Base-by-base conservation (phyloP, 169 alveolate species). In the Eimeria acervulina region DNA sequence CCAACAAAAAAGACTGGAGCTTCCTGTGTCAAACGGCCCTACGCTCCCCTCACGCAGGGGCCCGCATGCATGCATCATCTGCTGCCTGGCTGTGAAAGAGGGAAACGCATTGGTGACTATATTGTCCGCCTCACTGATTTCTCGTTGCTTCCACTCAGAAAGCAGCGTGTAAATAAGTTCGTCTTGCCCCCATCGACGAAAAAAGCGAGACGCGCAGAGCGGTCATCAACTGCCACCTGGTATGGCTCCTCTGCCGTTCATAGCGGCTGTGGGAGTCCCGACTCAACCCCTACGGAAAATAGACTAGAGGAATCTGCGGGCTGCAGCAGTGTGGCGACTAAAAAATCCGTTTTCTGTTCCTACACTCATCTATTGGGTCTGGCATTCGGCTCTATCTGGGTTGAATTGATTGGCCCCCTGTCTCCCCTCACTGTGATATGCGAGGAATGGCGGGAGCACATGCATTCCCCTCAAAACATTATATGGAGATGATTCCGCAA, bases 311-410 rank as follows among this genome's bases (percentile, higher is more conserved):
- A 8, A 31, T 68, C 5, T 31, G 63, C 87, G 31, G 59, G 38
- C 52, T 36, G 40, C 21, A 61, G 63, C 33, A 76, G 59, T 76
- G 61, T 42, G 87, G 61, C 33, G 33, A 40, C 40, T 38, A 1
- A 42, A 76, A 76, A 76, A 76, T 76, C 52, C 87, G 87, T 76
- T 76, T 76, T 76, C 52, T 40, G 59, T 21, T 40, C 38, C 13
- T 40, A 19, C 33, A 42, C 33, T 40, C 87, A 76, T 42, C 6
- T 19, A 76, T 42, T 76, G 87, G 87, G 87, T n/a, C 59, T 7
- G 36, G 19, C 33, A 21, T 12, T 10, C 10, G 38, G 42, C 8
- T 33, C 12, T 15, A 13, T 5, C 17, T 15, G 1, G 47, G 47
- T 68, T 31, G 26, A 47, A 33, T 1, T 31, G 42, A 33, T 5